Evolutionary conservation across 306 rosid species (phyloP), one percentile per base, ranked within the genome.

Genomic region (Trifolium dubium): DNA sequence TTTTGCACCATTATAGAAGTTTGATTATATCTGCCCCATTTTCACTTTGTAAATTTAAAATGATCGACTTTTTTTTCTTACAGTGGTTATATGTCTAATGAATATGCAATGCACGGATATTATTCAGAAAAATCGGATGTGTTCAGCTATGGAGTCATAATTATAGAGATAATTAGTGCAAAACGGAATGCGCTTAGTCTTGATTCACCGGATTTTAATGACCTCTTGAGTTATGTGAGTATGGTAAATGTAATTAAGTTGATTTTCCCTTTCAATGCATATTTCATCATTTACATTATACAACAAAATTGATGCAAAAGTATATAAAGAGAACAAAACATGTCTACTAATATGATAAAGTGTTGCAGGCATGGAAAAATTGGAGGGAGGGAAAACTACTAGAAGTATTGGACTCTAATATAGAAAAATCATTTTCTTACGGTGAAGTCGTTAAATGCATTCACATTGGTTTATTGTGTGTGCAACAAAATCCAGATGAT

Each of bases 101-200:
- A 64, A 18, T 64, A 64, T 18, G 69, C 69, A 40, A 65, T 65
- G 70, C 53, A 40, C 3, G 70, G 70, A 65, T 35, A 65, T 40
- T 65, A 39, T 41, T 65, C 70, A 11, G 53, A 65, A 12, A 65
- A 65, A 12, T 65, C 70, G 0, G 70, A 65, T 40, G 70, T 65
- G 2, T 65, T 40, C 6, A 65, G 70, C 11, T 65, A 40, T 65
- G 70, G 70, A 15, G 53, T 65, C 1, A 65, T 65, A 12, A 7
- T 65, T 41, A 2, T 65, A 6, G 70, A 65, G 70, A 65, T 34
- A 40, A 65, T 65, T 13, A 40, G 6, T 6, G 70, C 18, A 41
- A 65, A 65, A 4, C 30, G 51, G 54, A 65, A 65, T 28, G 32
- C 70, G 9, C 53, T 39, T 34, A 40, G 35, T 19, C 2, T 65